Base-by-base conservation (phyloP, 106 monocot species). In the Dendrobium nobile region DNA sequence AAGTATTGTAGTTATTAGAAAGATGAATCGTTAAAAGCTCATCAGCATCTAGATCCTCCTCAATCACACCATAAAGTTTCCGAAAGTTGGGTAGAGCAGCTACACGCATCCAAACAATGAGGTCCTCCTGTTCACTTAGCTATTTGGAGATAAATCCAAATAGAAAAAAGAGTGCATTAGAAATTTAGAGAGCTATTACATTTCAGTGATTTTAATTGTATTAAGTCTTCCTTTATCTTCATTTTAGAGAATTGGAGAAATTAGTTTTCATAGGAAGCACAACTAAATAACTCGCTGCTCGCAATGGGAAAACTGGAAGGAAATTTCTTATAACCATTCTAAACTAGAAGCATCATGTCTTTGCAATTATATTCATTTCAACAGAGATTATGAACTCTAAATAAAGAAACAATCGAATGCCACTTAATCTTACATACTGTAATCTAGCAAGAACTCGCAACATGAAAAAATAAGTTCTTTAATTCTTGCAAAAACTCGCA, bases 21-120 rank as follows among this genome's bases (percentile, higher is more conserved):
- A 96, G 82, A 70, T 81, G 75, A 11, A 93, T 85, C 1, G 72
- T 85, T 80, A 96, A 61, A 10, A 88, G 47, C 41, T 91, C 90
- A 54, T 77, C 83, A 17, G 84, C 87, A 47, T 88, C 81, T 28
- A 96, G 54, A 68, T 96, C 91, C 55, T 85, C 93, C 81, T 90
- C 89, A 76, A 96, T 96, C 47, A 88, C 86, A 73, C 93, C 93
- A 88, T 96, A 96, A 9, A 93, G 83, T 80, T 96, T 96, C 16
- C 93, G 75, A 75, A 96, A 96, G 55, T 90, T 93, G 67, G 96
- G 96, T 75, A 96, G 96, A 54, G 96, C 96, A 79, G 93, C 80
- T 54, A 89, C 79, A 27, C 93, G 89, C 96, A 96, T 96, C 93
- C 96, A 96, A 6, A 96, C 88, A 59, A 96, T 96, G 10, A 96